A percentile compares a stretch with the other conserved stretches of the same genome.
Conservation (phyloP, 1,284 basidiomycete species). For the Ustilago crameri region DNA sequence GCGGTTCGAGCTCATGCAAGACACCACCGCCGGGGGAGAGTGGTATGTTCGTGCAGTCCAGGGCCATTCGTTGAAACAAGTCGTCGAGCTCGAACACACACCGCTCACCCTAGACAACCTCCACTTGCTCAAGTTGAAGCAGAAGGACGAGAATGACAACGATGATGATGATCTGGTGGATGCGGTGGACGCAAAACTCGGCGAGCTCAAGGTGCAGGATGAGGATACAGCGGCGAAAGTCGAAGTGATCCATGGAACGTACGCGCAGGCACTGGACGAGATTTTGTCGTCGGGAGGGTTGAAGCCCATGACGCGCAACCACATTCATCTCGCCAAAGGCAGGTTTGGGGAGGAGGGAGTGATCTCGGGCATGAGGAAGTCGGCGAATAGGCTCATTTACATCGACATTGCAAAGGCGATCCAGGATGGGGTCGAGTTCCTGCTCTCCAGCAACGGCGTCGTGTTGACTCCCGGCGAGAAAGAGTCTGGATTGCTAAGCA, state of each 20-base stretch:
- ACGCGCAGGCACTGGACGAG: slow-evolving; percentile 70
- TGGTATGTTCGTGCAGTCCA: slow-evolving; percentile 86
- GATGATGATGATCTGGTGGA: slow-evolving; percentile 7
- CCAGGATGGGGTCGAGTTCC: slow-evolving; percentile 77
- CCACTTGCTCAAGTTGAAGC: slow-evolving; percentile 13
- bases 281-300: slow-evolving; percentile 73
- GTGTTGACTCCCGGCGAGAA: slow-evolving; percentile 78
- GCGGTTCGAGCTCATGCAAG: slow-evolving; percentile 63
- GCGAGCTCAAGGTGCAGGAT: neutral
- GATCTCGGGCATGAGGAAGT: slow-evolving; percentile 82
- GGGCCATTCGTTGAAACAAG: slow-evolving; percentile 84
- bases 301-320: slow-evolving; percentile 85
- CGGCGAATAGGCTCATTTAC: slow-evolving; percentile 79
- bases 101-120: slow-evolving; percentile 47
- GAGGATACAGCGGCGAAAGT: slow-evolving; percentile 1
- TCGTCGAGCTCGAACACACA: slow-evolving; percentile 63
- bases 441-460: slow-evolving; percentile 83
- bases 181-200: slow-evolving; percentile 13
- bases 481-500: slow-evolving; percentile 24
- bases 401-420: slow-evolving; percentile 79
- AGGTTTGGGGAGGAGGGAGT: slow-evolving; percentile 73
- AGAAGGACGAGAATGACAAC: slow-evolving; percentile 1
- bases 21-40: slow-evolving; percentile 8
- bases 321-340: slow-evolving; percentile 85
- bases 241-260: slow-evolving; percentile 61